Conservation (phyloP, 495 filamentous ascomycete species). For the Penicillium silybi region DNA sequence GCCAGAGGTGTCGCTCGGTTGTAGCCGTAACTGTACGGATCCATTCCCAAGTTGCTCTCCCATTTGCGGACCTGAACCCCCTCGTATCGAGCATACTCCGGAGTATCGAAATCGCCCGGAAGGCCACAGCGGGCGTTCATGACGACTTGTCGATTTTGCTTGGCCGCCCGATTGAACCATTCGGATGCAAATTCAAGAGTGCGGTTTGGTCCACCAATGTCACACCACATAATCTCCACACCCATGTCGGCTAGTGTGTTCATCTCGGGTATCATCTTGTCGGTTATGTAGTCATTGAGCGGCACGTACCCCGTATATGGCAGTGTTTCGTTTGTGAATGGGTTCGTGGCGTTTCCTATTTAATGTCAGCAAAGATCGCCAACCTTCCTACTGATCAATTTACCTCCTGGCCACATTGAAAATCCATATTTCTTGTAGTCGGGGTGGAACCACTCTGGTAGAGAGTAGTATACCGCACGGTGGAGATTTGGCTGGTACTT, state of each 20-base stretch:
- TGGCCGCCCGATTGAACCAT: slow-evolving; percentile 43
- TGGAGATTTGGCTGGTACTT: slow-evolving; percentile 46
- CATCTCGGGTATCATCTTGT: slow-evolving; percentile 52
- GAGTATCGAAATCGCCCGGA: slow-evolving; percentile 48
- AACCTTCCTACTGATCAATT: not conserved
- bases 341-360: slow-evolving; percentile 40
- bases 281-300: slow-evolving; percentile 43
- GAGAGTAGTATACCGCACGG: slow-evolving; percentile 50
- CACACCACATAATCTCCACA: slow-evolving; percentile 58
- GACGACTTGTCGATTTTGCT: slow-evolving; percentile 40
- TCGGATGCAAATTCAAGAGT: slow-evolving; percentile 44
- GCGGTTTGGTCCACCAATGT: slow-evolving; percentile 47
- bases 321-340: slow-evolving; percentile 42
- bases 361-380: slow-evolving; percentile 8
- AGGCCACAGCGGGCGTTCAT: slow-evolving; percentile 53
- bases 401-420: slow-evolving; percentile 31
- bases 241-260: slow-evolving; percentile 42
- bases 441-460: slow-evolving; percentile 56
- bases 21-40: slow-evolving; percentile 53
- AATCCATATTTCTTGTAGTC: slow-evolving; percentile 47
- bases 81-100: slow-evolving; percentile 47
- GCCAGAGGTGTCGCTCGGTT: slow-evolving; percentile 45
- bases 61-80: slow-evolving; percentile 50
- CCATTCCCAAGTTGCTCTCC: slow-evolving; percentile 54
- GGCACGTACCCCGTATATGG: slow-evolving; percentile 48